Evolutionary conservation across 2,329 filamentous ascomycete genomes (phyloP), one percentile per base, ranked within the genome.

Genomic region (Calonectria hongkongensis): DNA sequence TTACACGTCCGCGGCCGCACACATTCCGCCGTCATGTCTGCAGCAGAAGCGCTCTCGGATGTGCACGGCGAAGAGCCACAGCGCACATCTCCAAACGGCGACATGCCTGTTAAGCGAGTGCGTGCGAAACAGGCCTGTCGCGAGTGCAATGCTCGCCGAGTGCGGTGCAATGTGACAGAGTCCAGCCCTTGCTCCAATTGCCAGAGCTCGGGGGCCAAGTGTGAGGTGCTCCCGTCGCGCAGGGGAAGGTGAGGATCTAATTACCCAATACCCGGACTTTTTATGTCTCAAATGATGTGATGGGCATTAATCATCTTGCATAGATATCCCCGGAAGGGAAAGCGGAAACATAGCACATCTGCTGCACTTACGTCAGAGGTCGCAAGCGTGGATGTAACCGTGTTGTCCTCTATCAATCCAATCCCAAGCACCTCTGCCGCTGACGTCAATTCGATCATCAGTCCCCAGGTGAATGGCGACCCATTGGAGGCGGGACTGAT

Each of bases 81-180:
- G 58, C 67, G 43, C 30, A 60, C 45, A 25, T 45, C 63, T 45
- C 48, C 67, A 36, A 48, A 58, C 15, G 73, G 70, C 45, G 48
- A 10, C 25, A 47, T 45, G 47, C 56, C 70, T 47, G 86, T 87
- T 48, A 81, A 79, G 48, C 80, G 82, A 65, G 79, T 79, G 33
- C 79, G 82, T 33, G 83, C 83, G 8, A 83, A 83, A 67, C 83
- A 82, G 66, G 83, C 82, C 25, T 84, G 83, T 70, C 80, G 81
- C 54, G 75, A 80, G 56, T 84, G 83, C 78, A 83, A 84, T 74
- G 71, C 78, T 43, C 79, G 83, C 10, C 78, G 83, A 13, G 81
- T 84, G 50, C 79, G 78, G n/a, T 84, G 83, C 76, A 80, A 84
- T 74, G 82, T 84, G 54, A 83, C 77, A 30, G 82, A 84, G 68